phyloP scores from a whole-genome alignment of 1,284 basidiomycete genomes.

The Ustanciosporium gigantosporum region DNA sequence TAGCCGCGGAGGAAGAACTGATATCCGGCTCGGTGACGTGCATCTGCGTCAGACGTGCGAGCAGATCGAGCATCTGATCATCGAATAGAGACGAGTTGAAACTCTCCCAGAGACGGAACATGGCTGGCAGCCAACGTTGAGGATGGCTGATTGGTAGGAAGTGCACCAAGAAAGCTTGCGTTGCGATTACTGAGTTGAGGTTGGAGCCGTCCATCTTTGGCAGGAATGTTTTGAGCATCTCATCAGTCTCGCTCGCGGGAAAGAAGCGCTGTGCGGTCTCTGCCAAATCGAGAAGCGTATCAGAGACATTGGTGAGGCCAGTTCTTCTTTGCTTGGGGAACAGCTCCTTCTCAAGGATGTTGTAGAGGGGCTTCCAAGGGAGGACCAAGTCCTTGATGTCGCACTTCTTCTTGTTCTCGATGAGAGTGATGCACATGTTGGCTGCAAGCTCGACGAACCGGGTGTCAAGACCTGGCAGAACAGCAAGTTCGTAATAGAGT shows the following conservation, averaged over 20 bases:
- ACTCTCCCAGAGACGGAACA: slow-evolving; percentile 80
- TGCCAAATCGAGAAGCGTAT: slow-evolving; percentile 82
- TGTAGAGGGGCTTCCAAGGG: slow-evolving; percentile 83
- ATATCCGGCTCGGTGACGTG: slow-evolving; percentile 67
- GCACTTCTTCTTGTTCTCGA: slow-evolving; percentile 78
- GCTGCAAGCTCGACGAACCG: slow-evolving; percentile 73
- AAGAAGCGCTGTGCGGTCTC: slow-evolving; percentile 84
- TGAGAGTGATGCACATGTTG: slow-evolving; percentile 72
- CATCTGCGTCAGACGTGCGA: slow-evolving; percentile 75
- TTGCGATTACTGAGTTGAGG: slow-evolving; percentile 65
- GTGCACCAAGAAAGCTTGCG: slow-evolving; percentile 58
- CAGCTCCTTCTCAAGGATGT: slow-evolving; percentile 77
- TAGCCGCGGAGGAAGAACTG: slow-evolving; percentile 23
- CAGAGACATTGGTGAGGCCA: slow-evolving; percentile 67
- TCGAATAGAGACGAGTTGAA: slow-evolving; percentile 80
- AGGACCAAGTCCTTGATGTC: slow-evolving; percentile 80
- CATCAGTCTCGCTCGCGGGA: slow-evolving; percentile 81
- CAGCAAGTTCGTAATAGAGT: slow-evolving; percentile 80
- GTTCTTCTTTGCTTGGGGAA: slow-evolving; percentile 71
- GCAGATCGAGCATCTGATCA: slow-evolving; percentile 80
- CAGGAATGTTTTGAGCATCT: slow-evolving; percentile 81
- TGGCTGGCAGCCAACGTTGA: slow-evolving; percentile 53
- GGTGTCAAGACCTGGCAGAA: slow-evolving; percentile 74
- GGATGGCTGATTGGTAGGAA: slow-evolving; percentile 56
- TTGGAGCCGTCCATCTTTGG: slow-evolving; percentile 75